A percentile compares a stretch with the other conserved stretches of the same genome.
Evolutionary conservation across 2,329 filamentous ascomycete genomes (phyloP).

Genomic region (Aspergillus uvarum): DNA sequence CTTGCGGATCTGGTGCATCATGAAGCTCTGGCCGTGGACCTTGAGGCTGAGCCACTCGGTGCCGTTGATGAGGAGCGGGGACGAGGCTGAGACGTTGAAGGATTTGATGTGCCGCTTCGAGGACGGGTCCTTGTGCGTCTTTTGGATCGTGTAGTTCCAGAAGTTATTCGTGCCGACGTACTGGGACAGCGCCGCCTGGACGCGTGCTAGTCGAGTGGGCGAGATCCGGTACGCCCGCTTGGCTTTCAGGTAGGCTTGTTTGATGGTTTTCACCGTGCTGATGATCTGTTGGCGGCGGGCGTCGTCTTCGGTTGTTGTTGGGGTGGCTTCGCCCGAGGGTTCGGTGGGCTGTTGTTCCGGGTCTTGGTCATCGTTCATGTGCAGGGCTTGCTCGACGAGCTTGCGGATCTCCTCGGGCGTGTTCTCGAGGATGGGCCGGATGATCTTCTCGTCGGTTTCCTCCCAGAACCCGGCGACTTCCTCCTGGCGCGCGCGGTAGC

Average conservation of each 20-base stretch:
- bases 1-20: constrained; percentile 99
- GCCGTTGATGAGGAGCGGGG: constrained; percentile 78
- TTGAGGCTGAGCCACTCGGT: constrained; percentile 96
- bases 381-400: constrained; percentile 44
- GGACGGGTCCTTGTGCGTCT: constrained; percentile 75
- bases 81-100: constrained; percentile 66
- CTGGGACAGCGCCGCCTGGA: constrained; percentile 71
- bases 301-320: constrained; percentile 13
- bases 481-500: constrained; percentile 66
- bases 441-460: constrained; percentile 74
- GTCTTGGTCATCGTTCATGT: constrained; percentile 32
- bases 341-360: background rate
- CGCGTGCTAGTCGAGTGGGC: constrained; percentile 65
- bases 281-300: constrained; percentile 54
- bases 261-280: constrained; percentile 69
- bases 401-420: constrained; percentile 44
- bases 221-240: constrained; percentile 84
- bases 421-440: constrained; percentile 64
- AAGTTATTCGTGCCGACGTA: constrained; percentile 88
- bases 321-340: too few relatives aligned
- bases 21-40: constrained; percentile 97
- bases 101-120: constrained; percentile 90
- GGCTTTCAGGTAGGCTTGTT: constrained; percentile 75
- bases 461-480: constrained; percentile 83
- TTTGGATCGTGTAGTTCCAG: constrained; percentile 97